Evolutionary conservation across 2,329 filamentous ascomycete species (phyloP), one percentile per base, ranked within the genome.

Genomic region (Pyricularia sp.): DNA sequence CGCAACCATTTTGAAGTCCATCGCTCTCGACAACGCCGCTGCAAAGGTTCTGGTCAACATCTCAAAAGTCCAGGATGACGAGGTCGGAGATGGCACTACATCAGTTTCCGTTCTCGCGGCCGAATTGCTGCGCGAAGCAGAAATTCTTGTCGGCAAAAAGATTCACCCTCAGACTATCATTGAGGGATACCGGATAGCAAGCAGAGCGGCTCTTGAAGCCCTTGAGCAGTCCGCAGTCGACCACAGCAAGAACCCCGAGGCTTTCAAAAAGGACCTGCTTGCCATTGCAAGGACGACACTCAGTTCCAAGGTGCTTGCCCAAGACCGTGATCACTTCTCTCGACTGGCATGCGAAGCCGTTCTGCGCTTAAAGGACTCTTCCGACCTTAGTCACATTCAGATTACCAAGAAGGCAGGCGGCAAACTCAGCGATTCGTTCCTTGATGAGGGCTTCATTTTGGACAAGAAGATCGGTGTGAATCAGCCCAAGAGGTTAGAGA

Each of bases 151-250:
- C 70, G 90, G 96, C 80, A 92, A 93, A 82, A 97, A 97, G 81
- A 97, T 99, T 72, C 94, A 99, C 78, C 94, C 94, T 63, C 94
- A 99, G 83, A 97, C 94, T 64, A 99, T 99, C 77, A 99, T 99
- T 73, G 94, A 99, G 74, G 94, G 94, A 64, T 99, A 96, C 83
- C 87, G 94, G 80, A 96, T 99, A 90, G 94, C 94, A 64, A 96
- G 91, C 76, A 83, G 86, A 64, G 93, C 94, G 64, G 93, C 94
- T 33, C 83, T 99, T 63, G 83, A 88, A 73, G 92, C 92, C 35
- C 82, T 99, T 59, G 90, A 92, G 75, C 88, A 88, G 72, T 87
- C 86, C 22, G 93, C 94, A 24, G 90, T 96, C 64, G 90, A 99
- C 78, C 90, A 96, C 79, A 96, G 90, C 84, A 87, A 87, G 71